Evolutionary conservation across 345 rosid species (phyloP).

Genomic region (Aquilaria malaccensis): DNA sequence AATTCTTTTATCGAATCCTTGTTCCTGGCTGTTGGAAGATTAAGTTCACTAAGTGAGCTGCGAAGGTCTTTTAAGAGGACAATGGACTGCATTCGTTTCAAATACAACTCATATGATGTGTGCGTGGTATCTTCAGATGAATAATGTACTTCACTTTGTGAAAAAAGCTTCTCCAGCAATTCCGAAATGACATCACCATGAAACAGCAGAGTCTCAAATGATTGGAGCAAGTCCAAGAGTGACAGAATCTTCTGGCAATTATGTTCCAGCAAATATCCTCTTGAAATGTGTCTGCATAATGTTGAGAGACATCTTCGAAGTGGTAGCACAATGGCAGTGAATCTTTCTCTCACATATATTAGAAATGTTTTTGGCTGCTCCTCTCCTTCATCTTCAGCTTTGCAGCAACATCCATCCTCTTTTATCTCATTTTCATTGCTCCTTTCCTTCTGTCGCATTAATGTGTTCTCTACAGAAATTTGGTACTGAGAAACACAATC

Average conservation of each 20-base stretch:
- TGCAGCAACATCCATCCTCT: background rate
- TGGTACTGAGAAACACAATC: constrained; percentile 19
- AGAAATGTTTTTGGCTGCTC: constrained; percentile 18
- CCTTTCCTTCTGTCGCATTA: background rate
- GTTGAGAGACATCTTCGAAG: constrained; percentile 17
- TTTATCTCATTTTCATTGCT: constrained; percentile 8
- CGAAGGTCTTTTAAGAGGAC: constrained; percentile 9
- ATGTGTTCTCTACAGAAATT: constrained; percentile 20
- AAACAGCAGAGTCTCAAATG: constrained; percentile 16
- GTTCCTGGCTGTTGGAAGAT: constrained; percentile 18
- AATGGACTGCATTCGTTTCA: constrained; percentile 24
- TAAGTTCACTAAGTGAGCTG: constrained; percentile 12
- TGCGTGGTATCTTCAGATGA: background rate
- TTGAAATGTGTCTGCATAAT: constrained; percentile 28
- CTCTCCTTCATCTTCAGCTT: background rate
- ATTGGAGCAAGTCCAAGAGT: constrained; percentile 17
- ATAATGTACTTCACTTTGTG: background rate
- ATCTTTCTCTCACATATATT: constrained; percentile 18
- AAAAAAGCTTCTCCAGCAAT: constrained; percentile 19
- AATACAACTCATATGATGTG: background rate
- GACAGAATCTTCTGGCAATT: constrained; percentile 6
- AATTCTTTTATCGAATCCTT: constrained; percentile 9
- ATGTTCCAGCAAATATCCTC: constrained; percentile 13
- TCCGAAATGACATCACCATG: constrained; percentile 15
- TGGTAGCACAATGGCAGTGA: background rate